Evolutionary conservation across 2,329 filamentous ascomycete species (phyloP), one percentile per base, ranked within the genome.

Genomic region (Colletotrichum chrysophilum): DNA sequence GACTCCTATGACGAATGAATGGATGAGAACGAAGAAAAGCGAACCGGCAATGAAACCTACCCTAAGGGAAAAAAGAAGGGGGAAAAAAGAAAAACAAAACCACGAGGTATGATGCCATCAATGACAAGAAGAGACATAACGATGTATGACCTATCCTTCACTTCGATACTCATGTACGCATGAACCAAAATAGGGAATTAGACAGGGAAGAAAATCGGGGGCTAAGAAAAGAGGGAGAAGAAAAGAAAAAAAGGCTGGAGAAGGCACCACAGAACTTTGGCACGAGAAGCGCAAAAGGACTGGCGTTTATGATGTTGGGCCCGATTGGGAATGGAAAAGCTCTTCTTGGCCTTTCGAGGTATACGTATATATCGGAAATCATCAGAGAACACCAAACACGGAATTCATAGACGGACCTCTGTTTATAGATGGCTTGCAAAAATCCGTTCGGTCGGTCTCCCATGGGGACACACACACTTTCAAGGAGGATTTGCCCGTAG

Each of bases 1-100:
- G 43, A 52, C n/a, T 71, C 52, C 21, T 38, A 71, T 24, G 68
- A 71, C n/a, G 58, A 71, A 71, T 71, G 68, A 71, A n/a, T 71
- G 38, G 58, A 71, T 56, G 68, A 71, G 65, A 67, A 55, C 28
- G 18, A 64, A 71, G 38, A 36, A 65, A 55, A 24, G 43, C 58
- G 38, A 21, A 67, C 16, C 34, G 24, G 65, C 18, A 55, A 67
- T n/a, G n/a, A 66, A 58, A 58, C 24, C 24, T 34, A 69, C 66
- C 66, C 56, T 8, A 38, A 38, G 14, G 14, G 14, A 18, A 18
- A 38, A 38, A 38, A 38, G 7, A 16, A 56, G 30, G 43, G 26
- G 38, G 5, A 64, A 24, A 43, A 14, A 32, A 32, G 24, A 52
- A n/a, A 1, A 16, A 9, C 48, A 28, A 48, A 38, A n/a, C 34